Evolutionary conservation across 768 basidiomycete species (phyloP), one percentile per base, ranked within the genome.

Genomic region (Tylopilus subfusipes): DNA sequence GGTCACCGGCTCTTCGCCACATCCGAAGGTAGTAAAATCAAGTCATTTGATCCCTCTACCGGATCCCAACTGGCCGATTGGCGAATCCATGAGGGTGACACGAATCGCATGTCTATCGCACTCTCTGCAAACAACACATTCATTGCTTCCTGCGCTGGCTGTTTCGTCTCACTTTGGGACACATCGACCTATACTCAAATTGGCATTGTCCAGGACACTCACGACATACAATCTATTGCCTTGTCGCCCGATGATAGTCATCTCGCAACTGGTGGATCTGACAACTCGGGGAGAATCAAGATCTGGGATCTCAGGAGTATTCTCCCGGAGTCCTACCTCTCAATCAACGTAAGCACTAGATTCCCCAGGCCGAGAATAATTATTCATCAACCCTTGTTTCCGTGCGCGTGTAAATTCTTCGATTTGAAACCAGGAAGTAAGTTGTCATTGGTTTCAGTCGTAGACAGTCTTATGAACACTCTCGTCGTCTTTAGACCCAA

Each of bases 251-350:
- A 49, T 24, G 16, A 14, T 4, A n/a, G 27, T 10, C 24, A 34
- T 47, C 39, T 55, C 5, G 50, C 16, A 4, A 40, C 31, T 3
- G 54, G 50, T 3, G 54, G 50, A 2, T 7, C 14, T 21, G 2
- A 4, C 3, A 9, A 11, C 19, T 4, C 5, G 1, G 44, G 43
- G 18, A 50, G 5, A 8, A 21, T 52, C 14, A 34, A 14, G 0
- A 33, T 55, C 13, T 44, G 44, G 10, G n/a, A 42, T 21, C 50
- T 55, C 6, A 8, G 13, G 0, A 11, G 7, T 18, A 42, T 40
- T n/a, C 29, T 55, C 4, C 24, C 54, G 1, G 42, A 71, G 10
- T 29, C 19, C 5, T 22, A 42, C 30, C n/a, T 29, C 3, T 13
- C 38, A 5, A 16, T 34, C 34, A 14, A 24, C 4, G 52, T 47